phyloP scores from a whole-genome alignment of 331 rosid genomes.

The Erythrophleum ivorense region DNA sequence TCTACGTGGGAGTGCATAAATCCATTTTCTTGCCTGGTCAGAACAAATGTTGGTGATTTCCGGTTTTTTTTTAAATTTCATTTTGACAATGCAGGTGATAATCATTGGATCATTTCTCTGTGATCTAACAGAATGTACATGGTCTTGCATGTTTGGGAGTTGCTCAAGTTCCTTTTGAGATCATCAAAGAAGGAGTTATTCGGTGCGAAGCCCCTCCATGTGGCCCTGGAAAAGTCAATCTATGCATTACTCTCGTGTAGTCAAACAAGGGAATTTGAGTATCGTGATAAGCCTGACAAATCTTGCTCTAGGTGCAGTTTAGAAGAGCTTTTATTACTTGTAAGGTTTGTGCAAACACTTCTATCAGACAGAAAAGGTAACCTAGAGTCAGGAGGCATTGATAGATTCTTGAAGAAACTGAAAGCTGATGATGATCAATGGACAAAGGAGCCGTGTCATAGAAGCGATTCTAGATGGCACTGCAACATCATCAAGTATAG shows the following conservation, averaged over 20 bases:
- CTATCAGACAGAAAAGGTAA: constrained; percentile 53
- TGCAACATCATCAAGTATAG: constrained; percentile 61
- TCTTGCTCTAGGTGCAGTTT: constrained; percentile 46
- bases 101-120: constrained; percentile 86
- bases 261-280: constrained; percentile 85
- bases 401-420: constrained; percentile 41
- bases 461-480: constrained; percentile 70
- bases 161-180: constrained; percentile 75
- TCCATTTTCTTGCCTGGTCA: too few relatives aligned
- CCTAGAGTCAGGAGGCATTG: constrained; percentile 48
- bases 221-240: constrained; percentile 71
- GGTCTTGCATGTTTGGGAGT: constrained; percentile 93
- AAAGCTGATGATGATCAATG: constrained; percentile 70
- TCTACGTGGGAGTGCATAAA: too few relatives aligned
- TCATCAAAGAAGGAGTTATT: constrained; percentile 74
- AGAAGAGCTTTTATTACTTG: constrained; percentile 85
- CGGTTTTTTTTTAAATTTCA: constrained; percentile 32
- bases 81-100: constrained; percentile 60
- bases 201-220: constrained; percentile 79
- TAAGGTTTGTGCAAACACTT: constrained; percentile 76
- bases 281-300: constrained; percentile 49
- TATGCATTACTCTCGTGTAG: constrained; percentile 87
- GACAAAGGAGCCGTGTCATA: constrained; percentile 70
- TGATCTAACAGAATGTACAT: constrained; percentile 64
- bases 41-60: constrained; percentile 9